phyloP scores from a whole-genome alignment of 805 yeast species.

The Yarrowia sp. region DNA sequence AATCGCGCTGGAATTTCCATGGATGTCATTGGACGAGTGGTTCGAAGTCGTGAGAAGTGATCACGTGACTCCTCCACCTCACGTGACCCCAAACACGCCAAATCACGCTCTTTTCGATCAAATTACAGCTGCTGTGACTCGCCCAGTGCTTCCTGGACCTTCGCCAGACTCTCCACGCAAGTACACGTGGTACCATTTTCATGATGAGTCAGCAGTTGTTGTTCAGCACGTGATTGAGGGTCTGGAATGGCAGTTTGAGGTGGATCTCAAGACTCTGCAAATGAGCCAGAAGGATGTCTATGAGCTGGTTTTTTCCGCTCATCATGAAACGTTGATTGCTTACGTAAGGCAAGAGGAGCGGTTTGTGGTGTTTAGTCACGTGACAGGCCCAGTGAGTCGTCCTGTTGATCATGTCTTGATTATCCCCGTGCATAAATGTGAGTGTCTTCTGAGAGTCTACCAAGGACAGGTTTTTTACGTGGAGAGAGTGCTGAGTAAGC shows the following conservation, averaged over 20 bases:
- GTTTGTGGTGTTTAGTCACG: background rate
- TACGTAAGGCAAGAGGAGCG: background rate
- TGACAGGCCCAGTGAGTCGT: background rate
- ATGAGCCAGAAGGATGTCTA: background rate
- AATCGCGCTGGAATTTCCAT: background rate
- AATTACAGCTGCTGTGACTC: background rate
- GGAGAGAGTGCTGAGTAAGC: background rate
- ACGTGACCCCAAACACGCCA: background rate
- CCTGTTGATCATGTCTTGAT: background rate
- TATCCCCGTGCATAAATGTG: background rate
- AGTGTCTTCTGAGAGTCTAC: background rate
- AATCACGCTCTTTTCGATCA: background rate
- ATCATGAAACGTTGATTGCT: background rate
- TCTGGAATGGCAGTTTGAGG: background rate
- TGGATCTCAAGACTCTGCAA: background rate
- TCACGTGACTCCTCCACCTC: no score
- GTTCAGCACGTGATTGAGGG: background rate
- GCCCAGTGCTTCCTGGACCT: background rate
- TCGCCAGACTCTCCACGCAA: background rate
- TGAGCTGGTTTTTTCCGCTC: background rate
- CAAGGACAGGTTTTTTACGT: constrained; percentile 3
- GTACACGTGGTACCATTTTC: constrained; percentile 2
- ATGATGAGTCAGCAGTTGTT: background rate
- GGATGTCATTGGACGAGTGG: constrained; percentile 1
- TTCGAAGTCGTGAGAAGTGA: background rate